phyloP scores from a whole-genome alignment of 2,329 filamentous ascomycete species.

The Penicillium sp. region DNA sequence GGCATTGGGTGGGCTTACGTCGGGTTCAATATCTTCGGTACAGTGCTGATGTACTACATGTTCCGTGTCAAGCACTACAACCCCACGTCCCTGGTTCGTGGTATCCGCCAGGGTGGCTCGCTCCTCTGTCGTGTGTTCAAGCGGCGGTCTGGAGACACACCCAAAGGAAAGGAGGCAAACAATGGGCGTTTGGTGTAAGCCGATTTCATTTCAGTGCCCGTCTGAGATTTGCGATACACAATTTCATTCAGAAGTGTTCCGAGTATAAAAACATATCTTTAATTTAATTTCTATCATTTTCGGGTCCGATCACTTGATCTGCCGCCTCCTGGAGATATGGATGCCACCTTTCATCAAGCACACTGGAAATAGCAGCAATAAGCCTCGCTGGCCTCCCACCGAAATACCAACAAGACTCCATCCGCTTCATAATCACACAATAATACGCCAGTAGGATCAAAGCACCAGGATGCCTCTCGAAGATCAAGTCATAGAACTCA shows the following conservation, averaged over 20 bases:
- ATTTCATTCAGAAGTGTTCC: not conserved
- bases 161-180: constrained; percentile 30
- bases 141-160: constrained; percentile 31
- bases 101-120: constrained; percentile 19
- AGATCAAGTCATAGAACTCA: constrained; percentile 33
- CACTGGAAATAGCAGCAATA: constrained; percentile 1
- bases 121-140: constrained; percentile 34
- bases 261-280: not conserved
- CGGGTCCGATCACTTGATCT: constrained; percentile 1
- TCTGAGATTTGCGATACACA: not conserved
- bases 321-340: constrained; percentile 1
- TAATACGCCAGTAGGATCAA: constrained; percentile 43
- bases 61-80: constrained; percentile 47
- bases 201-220: too few relatives aligned
- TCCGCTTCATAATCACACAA: constrained; percentile 7
- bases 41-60: constrained; percentile 57
- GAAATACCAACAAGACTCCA: constrained; percentile 10
- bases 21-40: constrained; percentile 58
- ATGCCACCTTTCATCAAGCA: constrained; percentile 6
- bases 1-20: constrained; percentile 64
- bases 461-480: constrained; percentile 32
- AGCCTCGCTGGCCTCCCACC: constrained; percentile 1
- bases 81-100: constrained; percentile 29
- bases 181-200: constrained; percentile 28
- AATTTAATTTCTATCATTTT: not conserved